These are phyloP conservation scores for Aegilops sharonensis DNA, from an alignment of 176 grass and related monocot genomes.

Conservation along the genomic window DNA sequence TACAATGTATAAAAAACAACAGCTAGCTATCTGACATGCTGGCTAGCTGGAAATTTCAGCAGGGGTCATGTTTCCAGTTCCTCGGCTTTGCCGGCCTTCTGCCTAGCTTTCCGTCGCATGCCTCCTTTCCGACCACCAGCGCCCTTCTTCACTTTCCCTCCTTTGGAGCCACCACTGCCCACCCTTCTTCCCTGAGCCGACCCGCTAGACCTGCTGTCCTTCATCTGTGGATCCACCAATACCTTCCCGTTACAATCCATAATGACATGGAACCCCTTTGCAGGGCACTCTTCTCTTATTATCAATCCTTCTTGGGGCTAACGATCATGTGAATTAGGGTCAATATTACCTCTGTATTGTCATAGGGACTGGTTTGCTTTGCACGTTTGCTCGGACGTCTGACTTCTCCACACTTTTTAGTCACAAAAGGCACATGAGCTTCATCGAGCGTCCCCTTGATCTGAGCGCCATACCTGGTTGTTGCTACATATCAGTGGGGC, in stretches of 20 bases:
- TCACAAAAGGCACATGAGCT: slow-evolving; percentile 80
- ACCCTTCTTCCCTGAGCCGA: not conserved
- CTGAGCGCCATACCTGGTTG: slow-evolving; percentile 66
- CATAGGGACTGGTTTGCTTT: slow-evolving; percentile 52
- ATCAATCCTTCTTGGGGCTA: not conserved
- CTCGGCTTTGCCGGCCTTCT: not conserved
- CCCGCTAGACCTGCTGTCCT: not conserved
- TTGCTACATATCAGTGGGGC: not conserved
- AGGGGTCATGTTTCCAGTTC: not conserved
- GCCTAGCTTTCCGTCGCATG: not conserved
- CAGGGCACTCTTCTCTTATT: slow-evolving; percentile 39
- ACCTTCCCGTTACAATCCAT: slow-evolving; percentile 19
- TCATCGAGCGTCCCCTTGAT: slow-evolving; percentile 84
- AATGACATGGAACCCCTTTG: slow-evolving; percentile 22
- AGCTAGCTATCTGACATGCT: not conserved
- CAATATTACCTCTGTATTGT: slow-evolving; percentile 58
- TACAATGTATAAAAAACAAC: not conserved
- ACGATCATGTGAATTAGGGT: not conserved
- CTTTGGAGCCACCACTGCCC: not conserved
- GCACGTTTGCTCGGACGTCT: slow-evolving; percentile 68
- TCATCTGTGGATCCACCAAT: not conserved
- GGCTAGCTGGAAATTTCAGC: not conserved
- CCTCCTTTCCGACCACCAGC: not conserved
- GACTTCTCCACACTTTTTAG: slow-evolving; percentile 57
- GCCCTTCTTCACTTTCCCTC: not conserved